Percentiles rank a stretch among this genome's conserved stretches.
Evolutionary conservation across 2,329 filamentous ascomycete species (phyloP).

Genomic region (Clarireedia monteithiana): DNA sequence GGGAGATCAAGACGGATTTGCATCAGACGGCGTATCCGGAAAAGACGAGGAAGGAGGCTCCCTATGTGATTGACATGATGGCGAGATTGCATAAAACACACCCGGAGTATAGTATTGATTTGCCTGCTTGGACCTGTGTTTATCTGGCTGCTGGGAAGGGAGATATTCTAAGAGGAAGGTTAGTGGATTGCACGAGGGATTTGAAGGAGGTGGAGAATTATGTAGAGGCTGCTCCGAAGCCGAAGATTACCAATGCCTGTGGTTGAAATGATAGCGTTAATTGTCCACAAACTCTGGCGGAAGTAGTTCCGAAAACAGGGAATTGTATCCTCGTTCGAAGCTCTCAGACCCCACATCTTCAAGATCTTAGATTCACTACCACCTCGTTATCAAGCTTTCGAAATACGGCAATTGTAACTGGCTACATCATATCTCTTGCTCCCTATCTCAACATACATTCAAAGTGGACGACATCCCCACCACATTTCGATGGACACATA

Average conservation of each 20-base stretch:
- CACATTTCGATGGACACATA: too few relatives aligned
- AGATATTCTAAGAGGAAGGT: conserved; percentile 8
- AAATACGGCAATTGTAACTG: too few relatives aligned
- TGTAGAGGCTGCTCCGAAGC: conserved; percentile 8
- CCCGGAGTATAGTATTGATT: conserved; percentile 13
- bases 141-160: conserved; percentile 17
- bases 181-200: conserved; percentile 17
- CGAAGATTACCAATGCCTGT: conserved; percentile 16
- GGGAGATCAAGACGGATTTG: conserved; percentile 15
- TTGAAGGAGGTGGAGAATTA: conserved; percentile 15
- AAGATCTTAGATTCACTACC: too few relatives aligned
- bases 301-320: too few relatives aligned
- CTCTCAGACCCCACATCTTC: too few relatives aligned
- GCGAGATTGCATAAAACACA: conserved; percentile 11
- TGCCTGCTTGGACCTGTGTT: conserved; percentile 18
- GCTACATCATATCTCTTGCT: too few relatives aligned
- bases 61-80: conserved; percentile 18
- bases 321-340: too few relatives aligned
- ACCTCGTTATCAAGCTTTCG: too few relatives aligned
- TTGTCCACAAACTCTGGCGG: not conserved
- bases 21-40: conserved; percentile 16
- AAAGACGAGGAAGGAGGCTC: conserved; percentile 16
- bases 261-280: not conserved
- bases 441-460: too few relatives aligned
- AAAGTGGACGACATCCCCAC: too few relatives aligned